A percentile compares a stretch with the other conserved stretches of the same genome.
These are phyloP conservation scores for Apiotrichum siamense DNA, from an alignment of 1,284 basidiomycete genomes.

Conservation along the genomic window DNA sequence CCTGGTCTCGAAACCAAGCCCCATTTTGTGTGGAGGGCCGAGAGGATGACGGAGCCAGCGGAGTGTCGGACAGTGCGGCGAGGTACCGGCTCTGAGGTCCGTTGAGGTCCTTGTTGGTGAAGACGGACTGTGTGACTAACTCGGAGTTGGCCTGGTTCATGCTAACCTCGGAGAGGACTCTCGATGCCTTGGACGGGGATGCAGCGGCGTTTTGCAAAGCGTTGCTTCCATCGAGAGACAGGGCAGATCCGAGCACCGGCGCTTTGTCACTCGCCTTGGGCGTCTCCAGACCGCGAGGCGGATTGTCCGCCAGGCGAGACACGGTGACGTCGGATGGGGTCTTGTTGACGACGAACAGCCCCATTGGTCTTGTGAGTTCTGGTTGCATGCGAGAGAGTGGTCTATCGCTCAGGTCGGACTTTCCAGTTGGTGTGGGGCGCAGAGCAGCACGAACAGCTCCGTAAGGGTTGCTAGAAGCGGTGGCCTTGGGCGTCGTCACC, in stretches of 20 bases:
- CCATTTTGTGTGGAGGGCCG: no score
- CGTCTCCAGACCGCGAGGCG: neutral
- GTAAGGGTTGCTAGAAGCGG: neutral
- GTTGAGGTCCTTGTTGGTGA: no score
- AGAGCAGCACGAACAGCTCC: neutral
- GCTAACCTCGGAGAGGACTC: no score
- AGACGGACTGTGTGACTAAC: no score
- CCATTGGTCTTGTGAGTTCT: neutral
- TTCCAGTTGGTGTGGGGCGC: neutral
- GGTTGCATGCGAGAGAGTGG: no score
- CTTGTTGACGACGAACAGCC: neutral
- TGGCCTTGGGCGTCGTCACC: neutral
- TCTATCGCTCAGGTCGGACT: neutral
- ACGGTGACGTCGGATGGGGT: neutral
- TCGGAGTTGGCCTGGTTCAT: no score
- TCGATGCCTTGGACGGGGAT: no score
- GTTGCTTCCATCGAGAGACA: no score
- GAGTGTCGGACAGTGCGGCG: neutral
- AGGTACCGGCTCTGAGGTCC: no score
- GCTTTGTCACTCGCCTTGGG: neutral
- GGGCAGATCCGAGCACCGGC: neutral
- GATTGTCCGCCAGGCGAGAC: neutral
- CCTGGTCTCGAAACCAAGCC: slow-evolving; percentile 3
- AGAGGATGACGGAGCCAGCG: neutral
- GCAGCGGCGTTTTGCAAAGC: no score